Base-by-base conservation (phyloP, 805 yeast species). In the Priceomyces melissophilus region DNA sequence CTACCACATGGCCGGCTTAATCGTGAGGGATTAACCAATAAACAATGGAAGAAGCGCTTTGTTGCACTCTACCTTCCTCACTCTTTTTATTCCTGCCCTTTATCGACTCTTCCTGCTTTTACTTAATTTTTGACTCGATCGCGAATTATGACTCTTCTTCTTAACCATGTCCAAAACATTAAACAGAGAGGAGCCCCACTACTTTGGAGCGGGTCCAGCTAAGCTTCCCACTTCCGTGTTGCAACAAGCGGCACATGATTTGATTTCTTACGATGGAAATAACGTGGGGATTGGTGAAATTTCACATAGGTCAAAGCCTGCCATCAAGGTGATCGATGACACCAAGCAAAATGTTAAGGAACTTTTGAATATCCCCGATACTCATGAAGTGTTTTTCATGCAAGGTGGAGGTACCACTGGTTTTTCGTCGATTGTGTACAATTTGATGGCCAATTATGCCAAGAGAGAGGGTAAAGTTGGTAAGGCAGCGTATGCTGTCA, bases 171-270 rank as follows among this genome's bases (percentile, higher is more conserved):
- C 14, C 14, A 32, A 35, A 39, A 28, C 74, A 10, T 63, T 82
- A 40, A 74, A 77, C 35, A 79, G 91, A 69, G 81, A 74, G 60
- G 82, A 81, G 55, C 88, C 89, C 41, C 70, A 78, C 56, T 87
- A 93, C 61, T 93, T 88, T 56, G 99, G 98, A 42, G 98, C 99
- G n/a, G 99, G 99, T 10, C 99, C 99, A 37, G 99, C 99, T 1
- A 75, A 82, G 39, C 73, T 93, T 33, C 97, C 98, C 27, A 81
- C 91, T 3, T 57, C 65, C 3, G 98, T 91, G 2, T 75, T 93
- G 40, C 83, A 87, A 65, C 83, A 87, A 66, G 96, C 97, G 4
- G 95, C 97, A 2, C 59, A 62, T 26, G 98, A 93, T 60, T 71
- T 93, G 48, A 60, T 93, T 46, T 78, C 81, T 55, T 93, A 78